A percentile compares a stretch with the other conserved stretches of the same genome.
Evolutionary conservation across 1,284 basidiomycete genomes (phyloP).

Genomic region (Meripilus lineatus): DNA sequence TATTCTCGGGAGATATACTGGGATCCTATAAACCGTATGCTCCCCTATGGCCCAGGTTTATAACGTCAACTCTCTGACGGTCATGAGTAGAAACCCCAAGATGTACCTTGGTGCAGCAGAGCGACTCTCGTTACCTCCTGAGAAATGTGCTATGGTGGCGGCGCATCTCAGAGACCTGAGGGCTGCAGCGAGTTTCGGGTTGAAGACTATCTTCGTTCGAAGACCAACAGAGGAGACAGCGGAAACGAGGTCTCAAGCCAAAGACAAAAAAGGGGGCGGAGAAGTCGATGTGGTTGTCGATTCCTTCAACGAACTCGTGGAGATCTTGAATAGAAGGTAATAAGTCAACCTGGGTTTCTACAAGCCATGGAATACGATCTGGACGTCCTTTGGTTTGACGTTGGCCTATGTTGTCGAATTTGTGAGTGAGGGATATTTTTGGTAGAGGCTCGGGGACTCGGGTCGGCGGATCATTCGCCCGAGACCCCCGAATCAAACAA

Average conservation of each 20-base stretch:
- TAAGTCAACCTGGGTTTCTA: too few relatives aligned
- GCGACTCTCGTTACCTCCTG: slow-evolving; percentile 46
- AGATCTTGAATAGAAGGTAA: slow-evolving; percentile 4
- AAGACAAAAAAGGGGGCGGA: slow-evolving; percentile 20
- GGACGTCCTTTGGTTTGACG: too few relatives aligned
- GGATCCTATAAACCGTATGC: slow-evolving; percentile 58
- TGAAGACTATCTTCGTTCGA: slow-evolving; percentile 53
- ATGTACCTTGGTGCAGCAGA: slow-evolving; percentile 46
- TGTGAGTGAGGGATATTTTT: too few relatives aligned
- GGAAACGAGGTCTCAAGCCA: slow-evolving; percentile 18
- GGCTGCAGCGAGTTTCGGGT: slow-evolving; percentile 45
- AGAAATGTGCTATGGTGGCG: slow-evolving; percentile 58
- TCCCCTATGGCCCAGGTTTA: neutral
- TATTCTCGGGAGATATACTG: slow-evolving; percentile 57
- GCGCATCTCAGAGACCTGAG: slow-evolving; percentile 55
- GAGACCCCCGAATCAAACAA: too few relatives aligned
- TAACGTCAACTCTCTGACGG: neutral
- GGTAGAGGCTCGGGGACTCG: too few relatives aligned
- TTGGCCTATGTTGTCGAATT: too few relatives aligned
- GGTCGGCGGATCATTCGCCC: too few relatives aligned
- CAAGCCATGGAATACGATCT: too few relatives aligned
- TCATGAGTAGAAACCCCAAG: slow-evolving; percentile 38
- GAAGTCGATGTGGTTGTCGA: slow-evolving; percentile 27
- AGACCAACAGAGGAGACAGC: slow-evolving; percentile 40
- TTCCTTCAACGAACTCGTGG: slow-evolving; percentile 23